These are phyloP conservation scores for Pedinophyceae sp. DNA, from an alignment of 139 green algal genomes.

Conservation along the genomic window DNA sequence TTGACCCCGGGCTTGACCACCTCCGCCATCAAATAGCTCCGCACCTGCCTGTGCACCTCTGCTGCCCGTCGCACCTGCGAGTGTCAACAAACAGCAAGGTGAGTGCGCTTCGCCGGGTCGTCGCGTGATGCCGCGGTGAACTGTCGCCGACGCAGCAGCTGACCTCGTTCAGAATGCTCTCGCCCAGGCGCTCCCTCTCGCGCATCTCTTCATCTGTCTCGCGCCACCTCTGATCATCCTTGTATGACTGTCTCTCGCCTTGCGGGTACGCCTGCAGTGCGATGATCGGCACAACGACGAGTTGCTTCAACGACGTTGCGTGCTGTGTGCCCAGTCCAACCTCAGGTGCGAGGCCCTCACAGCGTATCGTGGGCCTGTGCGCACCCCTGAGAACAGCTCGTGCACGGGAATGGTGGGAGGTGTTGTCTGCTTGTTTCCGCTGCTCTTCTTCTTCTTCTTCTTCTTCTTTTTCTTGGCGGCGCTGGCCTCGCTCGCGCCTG, in stretches of 20 bases:
- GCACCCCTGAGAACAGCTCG: conserved; percentile 66
- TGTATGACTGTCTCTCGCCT: conserved; percentile 70
- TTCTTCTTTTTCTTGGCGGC: conserved; percentile 33
- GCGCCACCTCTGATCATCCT: conserved; percentile 76
- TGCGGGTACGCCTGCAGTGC: conserved; percentile 60
- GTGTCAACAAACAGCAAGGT: neutral
- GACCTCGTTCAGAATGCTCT: neutral
- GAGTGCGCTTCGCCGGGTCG: too few species aligned
- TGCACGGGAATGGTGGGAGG: conserved; percentile 75
- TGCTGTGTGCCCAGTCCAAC: too few species aligned
- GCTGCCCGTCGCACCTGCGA: conserved; percentile 68
- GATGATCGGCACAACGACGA: too few species aligned
- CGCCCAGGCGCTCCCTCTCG: conserved; percentile 53
- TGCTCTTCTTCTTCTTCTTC: conserved; percentile 30
- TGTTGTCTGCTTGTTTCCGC: conserved; percentile 53
- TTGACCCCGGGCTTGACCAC: conserved; percentile 83
- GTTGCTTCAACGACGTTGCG: too few species aligned
- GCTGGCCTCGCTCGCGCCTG: too few species aligned
- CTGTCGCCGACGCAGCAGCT: too few species aligned
- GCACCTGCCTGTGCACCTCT: conserved; percentile 91
- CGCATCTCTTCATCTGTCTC: conserved; percentile 84
- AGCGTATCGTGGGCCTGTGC: too few species aligned
- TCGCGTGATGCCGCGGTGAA: too few species aligned
- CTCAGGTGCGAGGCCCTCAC: too few species aligned
- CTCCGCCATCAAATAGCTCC: conserved; percentile 58